Evolutionary conservation across 129 eudicot species (phyloP), one percentile per base, ranked within the genome.

Genomic region (Arctium minus): DNA sequence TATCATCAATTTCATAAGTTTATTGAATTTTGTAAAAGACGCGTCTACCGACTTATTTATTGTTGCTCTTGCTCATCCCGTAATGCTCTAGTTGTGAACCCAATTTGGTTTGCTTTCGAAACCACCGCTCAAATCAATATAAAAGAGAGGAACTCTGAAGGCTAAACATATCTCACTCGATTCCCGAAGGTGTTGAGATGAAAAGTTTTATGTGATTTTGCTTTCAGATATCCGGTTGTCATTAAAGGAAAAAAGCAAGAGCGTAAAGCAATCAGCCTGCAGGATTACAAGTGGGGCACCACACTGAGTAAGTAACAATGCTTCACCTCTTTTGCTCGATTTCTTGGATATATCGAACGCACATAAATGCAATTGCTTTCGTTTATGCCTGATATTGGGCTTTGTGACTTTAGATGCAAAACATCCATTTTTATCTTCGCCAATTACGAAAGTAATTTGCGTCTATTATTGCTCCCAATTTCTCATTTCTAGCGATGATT

Each of bases 161-260:
- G 60, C 78, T 73, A 77, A 77, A 60, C 68, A 60, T n/a, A 60
- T 18, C 68, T 60, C 30, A 60, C 29, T 60, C 1, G 22, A 60
- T n/a, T 60, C 68, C 68, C 1, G 27, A 60, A 60, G 68, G 68
- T n/a, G 60, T 78, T 65, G 15, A 29, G 74, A 38, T 56, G 39
- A 56, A 37, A 81, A 73, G 42, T 53, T 81, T 81, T 81, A 73
- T 72, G 38, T 35, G 30, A 60, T 32, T 37, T 73, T 74, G 38
- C 42, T 56, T 48, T 81, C 29, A 50, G 44, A 50, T 30, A 46
- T 76, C 15, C 30, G 8, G 53, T 76, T 4, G 3, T 15, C 40
- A 60, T 18, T 71, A 39, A 56, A 33, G 18, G 53, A 77, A 31
- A 42, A 35, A 39, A 73, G 13, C 75, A 35, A 33, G 44, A 27